phyloP scores from a whole-genome alignment of 176 grass and related monocot species.

The Urochloa ruziziensis region DNA sequence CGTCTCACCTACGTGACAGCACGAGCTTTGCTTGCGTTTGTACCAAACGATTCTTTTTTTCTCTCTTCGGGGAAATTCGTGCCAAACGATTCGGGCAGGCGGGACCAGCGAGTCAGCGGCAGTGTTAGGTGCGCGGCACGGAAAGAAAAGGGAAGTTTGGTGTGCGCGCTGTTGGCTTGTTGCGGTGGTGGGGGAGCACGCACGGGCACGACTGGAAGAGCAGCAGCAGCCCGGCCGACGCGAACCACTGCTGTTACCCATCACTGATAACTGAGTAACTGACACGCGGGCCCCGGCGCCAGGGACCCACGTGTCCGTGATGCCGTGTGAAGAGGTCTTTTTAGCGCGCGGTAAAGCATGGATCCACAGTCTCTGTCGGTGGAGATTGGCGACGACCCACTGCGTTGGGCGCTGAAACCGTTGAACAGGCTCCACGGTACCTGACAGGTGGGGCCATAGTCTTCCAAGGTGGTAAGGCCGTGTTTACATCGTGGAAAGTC shows the following conservation, averaged over 20 bases:
- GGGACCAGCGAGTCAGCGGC: background rate
- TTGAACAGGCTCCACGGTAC: too few species aligned
- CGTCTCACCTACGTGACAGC: conserved; percentile 25
- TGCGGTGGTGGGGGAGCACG: conserved; percentile 1
- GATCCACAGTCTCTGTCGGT: conserved; percentile 11
- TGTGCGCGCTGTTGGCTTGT: background rate
- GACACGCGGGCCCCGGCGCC: fast-evolving
- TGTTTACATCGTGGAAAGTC: too few species aligned
- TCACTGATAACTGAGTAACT: background rate
- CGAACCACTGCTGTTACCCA: too few species aligned
- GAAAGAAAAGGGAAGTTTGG: background rate
- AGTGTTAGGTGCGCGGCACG: background rate
- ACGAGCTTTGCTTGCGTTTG: conserved; percentile 37
- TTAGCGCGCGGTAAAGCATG: background rate
- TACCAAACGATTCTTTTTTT: conserved; percentile 42
- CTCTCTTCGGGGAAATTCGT: too few species aligned
- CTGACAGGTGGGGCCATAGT: background rate
- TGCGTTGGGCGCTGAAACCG: background rate
- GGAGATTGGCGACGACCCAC: background rate
- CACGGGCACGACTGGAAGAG: background rate
- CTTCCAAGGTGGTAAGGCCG: too few species aligned
- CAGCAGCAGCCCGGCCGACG: background rate
- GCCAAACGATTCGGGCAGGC: conserved; percentile 28
- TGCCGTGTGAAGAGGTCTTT: fast-evolving
- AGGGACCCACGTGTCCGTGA: background rate